phyloP scores from a whole-genome alignment of 2,329 filamentous ascomycete genomes.

The Colletotrichum tabaci region DNA sequence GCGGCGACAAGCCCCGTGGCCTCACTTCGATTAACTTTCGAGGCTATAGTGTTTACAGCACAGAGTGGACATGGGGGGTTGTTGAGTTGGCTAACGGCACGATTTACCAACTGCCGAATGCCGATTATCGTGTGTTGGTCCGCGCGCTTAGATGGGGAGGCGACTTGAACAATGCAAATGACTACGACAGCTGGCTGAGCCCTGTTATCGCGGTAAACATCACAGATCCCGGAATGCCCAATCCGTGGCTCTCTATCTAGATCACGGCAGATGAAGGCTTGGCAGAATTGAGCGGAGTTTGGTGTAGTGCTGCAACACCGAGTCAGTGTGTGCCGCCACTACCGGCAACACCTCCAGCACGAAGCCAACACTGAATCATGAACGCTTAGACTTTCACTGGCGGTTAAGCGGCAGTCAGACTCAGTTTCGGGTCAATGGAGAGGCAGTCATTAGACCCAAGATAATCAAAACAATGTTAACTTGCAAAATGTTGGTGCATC shows the following conservation, averaged over 20 bases:
- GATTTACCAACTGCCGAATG: conserved; percentile 33
- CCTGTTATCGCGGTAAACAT: conserved; percentile 30
- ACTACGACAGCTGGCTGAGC: conserved; percentile 39
- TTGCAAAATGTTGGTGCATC: no score
- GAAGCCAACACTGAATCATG: no score
- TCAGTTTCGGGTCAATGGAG: no score
- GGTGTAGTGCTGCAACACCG: no score
- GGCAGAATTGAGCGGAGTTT: no score
- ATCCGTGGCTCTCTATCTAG: conserved; percentile 15
- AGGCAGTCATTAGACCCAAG: no score
- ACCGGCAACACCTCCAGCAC: no score
- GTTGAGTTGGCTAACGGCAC: conserved; percentile 33
- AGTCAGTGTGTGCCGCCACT: no score
- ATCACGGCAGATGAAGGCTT: background rate
- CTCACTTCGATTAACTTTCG: conserved; percentile 19
- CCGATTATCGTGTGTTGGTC: conserved; percentile 35
- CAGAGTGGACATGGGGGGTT: conserved; percentile 30
- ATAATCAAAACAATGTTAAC: no score
- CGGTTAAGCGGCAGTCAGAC: no score
- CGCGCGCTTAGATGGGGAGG: conserved; percentile 25
- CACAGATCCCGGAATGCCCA: conserved; percentile 27
- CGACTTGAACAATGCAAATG: conserved; percentile 6
- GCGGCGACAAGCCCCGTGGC: conserved; percentile 22
- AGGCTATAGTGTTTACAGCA: conserved; percentile 28
- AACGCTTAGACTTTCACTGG: no score